Conservation (phyloP, 768 basidiomycete genomes). For the Neoboletus magnificus region DNA sequence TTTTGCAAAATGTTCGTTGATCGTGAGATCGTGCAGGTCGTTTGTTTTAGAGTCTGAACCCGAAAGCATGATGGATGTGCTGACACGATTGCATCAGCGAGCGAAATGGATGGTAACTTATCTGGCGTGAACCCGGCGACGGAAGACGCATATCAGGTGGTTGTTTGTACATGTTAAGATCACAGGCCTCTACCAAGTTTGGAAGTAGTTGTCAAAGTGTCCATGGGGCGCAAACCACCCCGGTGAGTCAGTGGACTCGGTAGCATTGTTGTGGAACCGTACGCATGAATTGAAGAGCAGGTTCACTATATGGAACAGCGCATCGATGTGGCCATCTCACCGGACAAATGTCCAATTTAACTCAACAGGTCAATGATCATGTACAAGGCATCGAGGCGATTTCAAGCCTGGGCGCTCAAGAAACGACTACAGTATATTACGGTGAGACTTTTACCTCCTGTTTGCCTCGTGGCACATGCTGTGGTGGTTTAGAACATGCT, state of each 20-base stretch:
- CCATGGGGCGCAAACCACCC: too few relatives aligned
- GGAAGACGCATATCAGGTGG: not conserved
- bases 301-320: too few relatives aligned
- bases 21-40: conserved; percentile 50
- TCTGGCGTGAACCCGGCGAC: not conserved
- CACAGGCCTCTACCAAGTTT: conserved; percentile 3
- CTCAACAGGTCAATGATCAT: not conserved
- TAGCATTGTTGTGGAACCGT: too few relatives aligned
- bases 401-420: not conserved
- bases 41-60: conserved; percentile 48
- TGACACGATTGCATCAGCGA: not conserved
- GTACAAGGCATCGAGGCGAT: not conserved
- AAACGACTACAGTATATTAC: not conserved
- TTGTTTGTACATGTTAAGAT: conserved; percentile 24
- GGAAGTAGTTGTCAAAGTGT: too few relatives aligned
- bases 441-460: not conserved
- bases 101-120: not conserved
- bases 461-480: not conserved
- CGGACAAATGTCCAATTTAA: too few relatives aligned
- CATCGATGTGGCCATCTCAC: too few relatives aligned
- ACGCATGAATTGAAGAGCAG: too few relatives aligned
- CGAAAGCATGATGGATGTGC: conserved; percentile 39
- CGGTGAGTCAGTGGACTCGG: too few relatives aligned
- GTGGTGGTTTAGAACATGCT: not conserved
- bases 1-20: conserved; percentile 77